These are phyloP conservation scores for Chrysopogon serrulatus DNA, from an alignment of 176 grass and related monocot species.

Conservation along the genomic window DNA sequence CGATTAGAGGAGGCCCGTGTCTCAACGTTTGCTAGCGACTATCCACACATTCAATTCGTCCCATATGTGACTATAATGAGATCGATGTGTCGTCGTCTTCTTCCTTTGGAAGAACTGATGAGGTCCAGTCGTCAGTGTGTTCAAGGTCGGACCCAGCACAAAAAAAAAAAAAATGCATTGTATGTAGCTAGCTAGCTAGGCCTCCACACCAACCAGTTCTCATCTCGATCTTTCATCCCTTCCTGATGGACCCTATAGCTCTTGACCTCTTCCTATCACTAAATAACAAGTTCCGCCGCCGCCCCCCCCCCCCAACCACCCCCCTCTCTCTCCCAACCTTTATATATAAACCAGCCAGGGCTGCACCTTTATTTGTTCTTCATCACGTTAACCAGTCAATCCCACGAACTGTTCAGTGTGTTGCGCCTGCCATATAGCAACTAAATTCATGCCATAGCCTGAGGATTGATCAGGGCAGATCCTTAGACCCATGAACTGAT, in stretches of 20 bases:
- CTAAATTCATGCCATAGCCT: not conserved
- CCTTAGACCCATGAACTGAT: too few relatives aligned
- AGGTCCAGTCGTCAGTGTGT: not conserved
- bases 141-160: not conserved
- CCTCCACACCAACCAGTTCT: not conserved
- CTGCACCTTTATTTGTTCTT: not conserved
- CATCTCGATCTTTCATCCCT: not conserved
- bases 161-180: too few relatives aligned
- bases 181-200: too few relatives aligned
- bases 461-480: too few relatives aligned
- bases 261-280: not conserved
- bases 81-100: not conserved
- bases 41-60: constrained; percentile 19
- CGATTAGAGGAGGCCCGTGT: constrained; percentile 19
- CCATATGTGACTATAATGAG: not conserved
- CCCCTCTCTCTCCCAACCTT: not conserved
- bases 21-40: constrained; percentile 15
- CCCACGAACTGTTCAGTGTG: too few relatives aligned
- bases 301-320: too few relatives aligned
- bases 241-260: not conserved
- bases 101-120: not conserved
- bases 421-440: too few relatives aligned
- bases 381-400: too few relatives aligned
- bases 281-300: not conserved
- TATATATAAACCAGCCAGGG: not conserved